phyloP scores from a whole-genome alignment of 2,329 filamentous ascomycete species.

The Alternaria sp. region DNA sequence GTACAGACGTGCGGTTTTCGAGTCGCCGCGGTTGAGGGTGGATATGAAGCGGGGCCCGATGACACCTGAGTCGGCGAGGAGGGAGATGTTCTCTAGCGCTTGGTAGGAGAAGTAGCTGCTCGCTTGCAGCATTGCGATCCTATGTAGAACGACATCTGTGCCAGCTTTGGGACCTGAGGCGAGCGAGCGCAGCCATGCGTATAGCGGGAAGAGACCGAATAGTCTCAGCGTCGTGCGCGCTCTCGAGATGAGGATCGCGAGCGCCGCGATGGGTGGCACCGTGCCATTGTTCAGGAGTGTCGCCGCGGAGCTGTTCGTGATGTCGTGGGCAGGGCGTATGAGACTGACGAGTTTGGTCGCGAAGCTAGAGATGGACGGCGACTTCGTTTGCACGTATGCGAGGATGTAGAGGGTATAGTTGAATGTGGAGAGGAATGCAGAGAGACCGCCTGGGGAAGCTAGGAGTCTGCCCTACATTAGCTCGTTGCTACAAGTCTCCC shows the following conservation, averaged over 20 bases:
- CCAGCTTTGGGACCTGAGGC: conserved; percentile 53
- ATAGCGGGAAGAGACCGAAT: conserved; percentile 56
- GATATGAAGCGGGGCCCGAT: conserved; percentile 49
- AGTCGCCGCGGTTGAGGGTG: conserved; percentile 49
- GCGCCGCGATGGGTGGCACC: conserved; percentile 47
- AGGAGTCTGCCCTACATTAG: conserved; percentile 49
- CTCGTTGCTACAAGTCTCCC: not conserved
- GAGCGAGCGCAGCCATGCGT: conserved; percentile 56
- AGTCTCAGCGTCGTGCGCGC: conserved; percentile 57
- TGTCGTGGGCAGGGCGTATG: conserved; percentile 43
- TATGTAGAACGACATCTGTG: conserved; percentile 54
- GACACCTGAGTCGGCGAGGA: conserved; percentile 55
- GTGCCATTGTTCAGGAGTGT: conserved; percentile 38
- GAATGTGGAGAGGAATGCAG: conserved; percentile 57
- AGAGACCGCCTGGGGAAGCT: conserved; percentile 56
- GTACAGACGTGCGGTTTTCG: conserved; percentile 51
- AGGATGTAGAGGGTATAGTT: conserved; percentile 59
- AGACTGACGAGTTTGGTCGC: conserved; percentile 45
- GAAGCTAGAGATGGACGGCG: conserved; percentile 41
- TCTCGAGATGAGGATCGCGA: conserved; percentile 53
- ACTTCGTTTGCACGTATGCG: conserved; percentile 54
- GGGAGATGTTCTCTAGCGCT: conserved; percentile 55
- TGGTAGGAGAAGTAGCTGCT: conserved; percentile 56
- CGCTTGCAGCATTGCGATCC: conserved; percentile 54
- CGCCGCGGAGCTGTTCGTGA: conserved; percentile 35